Evolutionary conservation across 192 early-diverging fungal species (phyloP).

Genomic region (Coemansia sp.): DNA sequence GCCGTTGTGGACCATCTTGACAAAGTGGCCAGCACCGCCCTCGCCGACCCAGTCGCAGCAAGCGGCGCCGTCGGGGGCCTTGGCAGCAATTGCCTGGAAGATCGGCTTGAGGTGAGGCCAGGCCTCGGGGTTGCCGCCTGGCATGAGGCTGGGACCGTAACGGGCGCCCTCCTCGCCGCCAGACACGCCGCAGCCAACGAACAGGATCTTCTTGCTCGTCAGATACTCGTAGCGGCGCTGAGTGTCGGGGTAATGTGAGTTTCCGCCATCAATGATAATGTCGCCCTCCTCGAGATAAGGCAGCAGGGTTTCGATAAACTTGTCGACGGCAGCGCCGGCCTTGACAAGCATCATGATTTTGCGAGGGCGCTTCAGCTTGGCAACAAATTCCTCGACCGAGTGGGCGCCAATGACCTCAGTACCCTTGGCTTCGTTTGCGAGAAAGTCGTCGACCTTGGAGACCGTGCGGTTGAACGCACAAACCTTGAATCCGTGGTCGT

Average conservation of each 20-base stretch:
- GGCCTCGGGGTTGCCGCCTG: conserved; percentile 91
- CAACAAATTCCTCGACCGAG: conserved; percentile 92
- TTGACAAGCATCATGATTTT: conserved; percentile 99
- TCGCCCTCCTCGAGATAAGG: conserved; percentile 89
- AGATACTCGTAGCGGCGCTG: conserved; percentile 89
- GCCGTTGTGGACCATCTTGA: conserved; percentile 99
- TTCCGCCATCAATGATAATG: conserved; percentile 99
- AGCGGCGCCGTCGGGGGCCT: conserved; percentile 77
- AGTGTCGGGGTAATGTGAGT: conserved; percentile 98
- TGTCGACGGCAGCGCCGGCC: conserved; percentile 92
- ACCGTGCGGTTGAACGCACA: conserved; percentile 97
- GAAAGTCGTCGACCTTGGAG: conserved; percentile 93
- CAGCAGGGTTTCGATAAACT: conserved; percentile 90
- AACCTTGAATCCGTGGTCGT: conserved; percentile 94
- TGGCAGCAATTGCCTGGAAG: conserved; percentile 95
- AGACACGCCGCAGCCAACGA: conserved; percentile 97
- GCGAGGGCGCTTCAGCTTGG: conserved; percentile 92
- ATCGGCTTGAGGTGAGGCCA: conserved; percentile 95
- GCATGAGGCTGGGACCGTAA: conserved; percentile 96
- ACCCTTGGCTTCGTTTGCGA: conserved; percentile 96
- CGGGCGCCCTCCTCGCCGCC: conserved; percentile 99
- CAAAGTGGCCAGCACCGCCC: conserved; percentile 96
- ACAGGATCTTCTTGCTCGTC: conserved; percentile 88
- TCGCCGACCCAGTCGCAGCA: conserved; percentile 99
- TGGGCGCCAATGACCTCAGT: conserved; percentile 94